phyloP scores from a whole-genome alignment of 192 early-diverging fungal genomes.

The Podila horticola region DNA sequence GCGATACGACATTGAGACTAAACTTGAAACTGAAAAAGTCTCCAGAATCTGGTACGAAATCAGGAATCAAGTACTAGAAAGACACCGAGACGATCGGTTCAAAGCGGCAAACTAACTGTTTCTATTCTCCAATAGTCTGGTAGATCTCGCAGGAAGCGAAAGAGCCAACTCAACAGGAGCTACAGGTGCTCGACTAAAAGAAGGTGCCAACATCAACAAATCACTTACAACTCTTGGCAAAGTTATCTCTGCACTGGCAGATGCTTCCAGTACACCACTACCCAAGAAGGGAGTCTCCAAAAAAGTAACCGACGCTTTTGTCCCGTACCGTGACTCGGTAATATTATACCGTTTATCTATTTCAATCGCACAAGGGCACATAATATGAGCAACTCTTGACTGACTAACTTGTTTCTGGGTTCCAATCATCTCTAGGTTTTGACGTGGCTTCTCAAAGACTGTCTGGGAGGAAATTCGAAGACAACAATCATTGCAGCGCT shows the following conservation, averaged over 20 bases:
- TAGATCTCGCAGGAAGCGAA: constrained; percentile 95
- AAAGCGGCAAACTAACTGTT: not conserved
- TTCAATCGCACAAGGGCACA: not conserved
- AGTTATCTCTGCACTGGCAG: constrained; percentile 91
- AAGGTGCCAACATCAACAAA: constrained; percentile 96
- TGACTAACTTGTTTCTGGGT: not conserved
- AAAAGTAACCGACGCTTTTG: constrained; percentile 65
- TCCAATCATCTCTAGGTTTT: constrained; percentile 55
- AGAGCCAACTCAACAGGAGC: constrained; percentile 88
- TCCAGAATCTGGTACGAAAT: constrained; percentile 69
- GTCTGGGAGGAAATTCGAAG: constrained; percentile 85
- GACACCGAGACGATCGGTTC: not conserved
- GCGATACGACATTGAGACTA: constrained; percentile 59
- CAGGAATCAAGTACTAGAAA: not conserved
- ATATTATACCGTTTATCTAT: not conserved
- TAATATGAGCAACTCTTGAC: not conserved
- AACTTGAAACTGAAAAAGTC: constrained; percentile 76
- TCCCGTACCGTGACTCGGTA: constrained; percentile 94
- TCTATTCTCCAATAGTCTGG: constrained; percentile 64
- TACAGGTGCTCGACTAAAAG: constrained; percentile 85
- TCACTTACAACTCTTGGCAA: constrained; percentile 92
- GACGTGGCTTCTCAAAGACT: constrained; percentile 89
- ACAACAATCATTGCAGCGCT: constrained; percentile 86
- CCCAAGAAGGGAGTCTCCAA: constrained; percentile 52
- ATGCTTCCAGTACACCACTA: constrained; percentile 58